Evolutionary conservation across 129 eudicot genomes (phyloP), one percentile per base, ranked within the genome.

Genomic region (Helianthus tuberosus): DNA sequence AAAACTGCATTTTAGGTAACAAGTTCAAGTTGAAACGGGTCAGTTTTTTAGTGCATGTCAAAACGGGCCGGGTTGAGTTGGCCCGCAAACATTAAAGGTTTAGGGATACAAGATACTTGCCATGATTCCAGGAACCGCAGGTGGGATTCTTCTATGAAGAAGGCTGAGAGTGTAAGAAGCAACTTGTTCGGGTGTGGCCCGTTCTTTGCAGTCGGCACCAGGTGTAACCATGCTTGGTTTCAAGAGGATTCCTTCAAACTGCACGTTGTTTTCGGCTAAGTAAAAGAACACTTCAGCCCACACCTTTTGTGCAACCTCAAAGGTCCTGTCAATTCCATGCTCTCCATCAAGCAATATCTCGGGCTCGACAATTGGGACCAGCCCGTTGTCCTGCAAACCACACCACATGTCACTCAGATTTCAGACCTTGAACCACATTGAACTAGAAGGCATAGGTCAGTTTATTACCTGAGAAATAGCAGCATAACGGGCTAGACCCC

Each of bases 171-270:
- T 89, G 85, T 85, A 87, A 0, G 81, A 78, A 68, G 93, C 83
- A 44, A 89, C 96, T 51, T 87, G 74, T 59, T 78, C 74, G 4
- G 96, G 96, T 23, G 93, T 86, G 84, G 96, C 96, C 78, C 76
- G 80, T 17, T 84, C 90, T 68, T 83, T 80, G 88, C 90, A 77
- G 60, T 80, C 84, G 14, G 96, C 90, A 11, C 96, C 96, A 5
- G 96, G 92, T 58, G 92, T 89, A 69, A 89, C 96, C 96, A 89
- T 89, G 88, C 92, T 89, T 3, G 92, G 96, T 81, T 89, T 89
- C 74, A 89, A 74, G 38, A 89, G 90, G 62, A 89, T 89, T 53
- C 96, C 93, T 68, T 89, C 93, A 57, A 89, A 84, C 74, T 77
- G 0, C 66, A 87, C 92, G 41, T 84, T 87, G 85, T 87, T 87